Conservation (phyloP, 805 yeast genomes). For the Maudiozyma pseudohumilis region DNA sequence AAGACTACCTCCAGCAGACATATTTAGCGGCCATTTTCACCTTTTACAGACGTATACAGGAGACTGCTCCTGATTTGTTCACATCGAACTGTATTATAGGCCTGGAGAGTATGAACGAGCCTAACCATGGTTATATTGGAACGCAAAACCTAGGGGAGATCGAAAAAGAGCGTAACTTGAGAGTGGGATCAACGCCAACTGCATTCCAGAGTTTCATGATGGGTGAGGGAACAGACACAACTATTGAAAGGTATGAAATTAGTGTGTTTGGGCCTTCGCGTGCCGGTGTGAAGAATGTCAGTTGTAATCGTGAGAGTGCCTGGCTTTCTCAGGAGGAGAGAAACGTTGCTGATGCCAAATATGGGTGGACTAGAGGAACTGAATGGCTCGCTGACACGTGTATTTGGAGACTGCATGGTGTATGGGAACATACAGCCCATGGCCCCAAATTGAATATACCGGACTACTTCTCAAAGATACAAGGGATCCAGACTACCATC, state of each 20-base stretch:
- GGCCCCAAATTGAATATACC: constrained; percentile 32
- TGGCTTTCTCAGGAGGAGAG: constrained; percentile 53
- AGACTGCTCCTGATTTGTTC: constrained; percentile 36
- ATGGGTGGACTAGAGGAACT: constrained; percentile 57
- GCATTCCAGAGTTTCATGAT: constrained; percentile 60
- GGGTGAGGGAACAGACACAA: constrained; percentile 68
- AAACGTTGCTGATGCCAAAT: constrained; percentile 40
- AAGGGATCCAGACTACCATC: constrained; percentile 28
- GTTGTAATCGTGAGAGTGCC: constrained; percentile 56
- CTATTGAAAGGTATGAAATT: constrained; percentile 61
- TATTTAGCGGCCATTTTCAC: constrained; percentile 45
- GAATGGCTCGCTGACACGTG: constrained; percentile 69
- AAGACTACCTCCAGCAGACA: constrained; percentile 61
- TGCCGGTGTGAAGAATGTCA: constrained; percentile 43
- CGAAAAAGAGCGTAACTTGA: constrained; percentile 55
- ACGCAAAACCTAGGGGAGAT: constrained; percentile 41
- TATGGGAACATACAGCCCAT: constrained; percentile 49
- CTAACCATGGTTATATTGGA: constrained; percentile 67
- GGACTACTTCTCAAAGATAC: constrained; percentile 37
- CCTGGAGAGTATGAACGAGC: constrained; percentile 79
- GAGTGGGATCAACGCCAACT: constrained; percentile 77
- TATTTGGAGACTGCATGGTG: constrained; percentile 69
- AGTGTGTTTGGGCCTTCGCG: constrained; percentile 70
- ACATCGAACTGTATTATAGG: constrained; percentile 45
- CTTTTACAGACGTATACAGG: constrained; percentile 35